Conservation (phyloP, 176 grass and related monocot species). For the Musa itinerans region DNA sequence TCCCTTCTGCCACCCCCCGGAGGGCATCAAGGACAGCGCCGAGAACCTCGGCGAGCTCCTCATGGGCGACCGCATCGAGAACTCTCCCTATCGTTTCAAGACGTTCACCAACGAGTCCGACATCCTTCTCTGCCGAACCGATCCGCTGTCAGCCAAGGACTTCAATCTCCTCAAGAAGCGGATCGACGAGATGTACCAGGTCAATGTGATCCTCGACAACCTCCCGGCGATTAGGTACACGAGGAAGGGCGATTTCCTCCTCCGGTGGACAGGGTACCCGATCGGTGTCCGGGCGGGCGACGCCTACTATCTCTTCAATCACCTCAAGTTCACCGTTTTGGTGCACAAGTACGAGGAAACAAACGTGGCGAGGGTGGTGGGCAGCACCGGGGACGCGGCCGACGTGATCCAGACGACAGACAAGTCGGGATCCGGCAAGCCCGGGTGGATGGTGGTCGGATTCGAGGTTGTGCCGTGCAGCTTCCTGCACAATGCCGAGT, state of each 20-base stretch:
- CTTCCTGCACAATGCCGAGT: slow-evolving; percentile 27
- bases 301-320: slow-evolving; percentile 63
- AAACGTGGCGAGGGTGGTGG: slow-evolving; percentile 5
- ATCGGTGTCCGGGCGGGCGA: slow-evolving; percentile 37
- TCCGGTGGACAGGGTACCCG: slow-evolving; percentile 44
- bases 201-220: slow-evolving; percentile 64
- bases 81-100: slow-evolving; percentile 49
- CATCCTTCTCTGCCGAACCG: slow-evolving; percentile 44
- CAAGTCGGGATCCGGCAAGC: neutral
- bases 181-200: slow-evolving; percentile 52
- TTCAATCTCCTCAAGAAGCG: slow-evolving; percentile 39
- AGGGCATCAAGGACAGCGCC: slow-evolving; percentile 33
- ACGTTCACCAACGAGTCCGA: slow-evolving; percentile 33
- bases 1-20: slow-evolving; percentile 42
- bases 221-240: slow-evolving; percentile 45
- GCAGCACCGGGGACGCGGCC: slow-evolving; percentile 16
- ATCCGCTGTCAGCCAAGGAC: slow-evolving; percentile 11
- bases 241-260: neutral
- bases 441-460: slow-evolving; percentile 51
- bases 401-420: slow-evolving; percentile 42
- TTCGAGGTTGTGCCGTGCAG: slow-evolving; percentile 68
- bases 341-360: slow-evolving; percentile 43
- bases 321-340: slow-evolving; percentile 48
- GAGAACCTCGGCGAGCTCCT: slow-evolving; percentile 69
- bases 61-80: slow-evolving; percentile 63